These are phyloP conservation scores for Pythium dissotocum DNA, from an alignment of 352 stramenopile genomes.

Conservation along the genomic window DNA sequence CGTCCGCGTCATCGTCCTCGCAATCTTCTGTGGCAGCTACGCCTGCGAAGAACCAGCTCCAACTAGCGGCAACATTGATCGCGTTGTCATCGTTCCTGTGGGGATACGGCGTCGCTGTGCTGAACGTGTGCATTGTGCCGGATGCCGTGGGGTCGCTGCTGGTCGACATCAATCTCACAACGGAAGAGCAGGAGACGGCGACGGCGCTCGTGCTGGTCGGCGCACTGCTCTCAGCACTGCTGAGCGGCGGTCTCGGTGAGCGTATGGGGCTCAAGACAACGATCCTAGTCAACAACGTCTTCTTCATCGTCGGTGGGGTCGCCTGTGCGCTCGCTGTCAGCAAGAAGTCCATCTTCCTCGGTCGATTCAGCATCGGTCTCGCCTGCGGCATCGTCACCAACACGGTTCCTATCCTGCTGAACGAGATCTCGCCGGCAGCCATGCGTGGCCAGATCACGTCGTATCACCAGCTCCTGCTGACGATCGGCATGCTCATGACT, in stretches of 20 bases:
- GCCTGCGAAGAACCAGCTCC: conserved; percentile 34
- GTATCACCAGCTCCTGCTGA: conserved; percentile 87
- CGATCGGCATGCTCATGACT: conserved; percentile 83
- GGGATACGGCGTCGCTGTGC: conserved; percentile 63
- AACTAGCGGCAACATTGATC: conserved; percentile 59
- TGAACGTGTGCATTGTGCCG: conserved; percentile 82
- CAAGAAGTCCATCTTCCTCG: conserved; percentile 63
- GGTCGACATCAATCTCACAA: conserved; percentile 70
- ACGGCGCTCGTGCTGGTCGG: conserved; percentile 75
- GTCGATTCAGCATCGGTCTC: conserved; percentile 62
- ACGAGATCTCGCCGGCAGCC: conserved; percentile 70
- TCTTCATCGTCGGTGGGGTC: conserved; percentile 61
- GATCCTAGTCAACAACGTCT: conserved; percentile 70
- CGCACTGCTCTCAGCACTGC: conserved; percentile 64
- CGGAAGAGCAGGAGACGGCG: conserved; percentile 68
- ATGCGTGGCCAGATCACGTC: conserved; percentile 80
- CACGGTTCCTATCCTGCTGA: conserved; percentile 81
- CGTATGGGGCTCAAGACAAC: conserved; percentile 63
- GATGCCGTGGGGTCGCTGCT: conserved; percentile 72
- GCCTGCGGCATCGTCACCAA: conserved; percentile 80
- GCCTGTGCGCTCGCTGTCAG: conserved; percentile 59
- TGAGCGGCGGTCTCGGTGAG: conserved; percentile 52
- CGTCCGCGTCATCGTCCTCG: neutral
- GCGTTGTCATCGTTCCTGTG: conserved; percentile 81
- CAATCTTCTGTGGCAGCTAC: neutral